phyloP scores from a whole-genome alignment of 257 asterid species.

The Ajuga chamaepitys region DNA sequence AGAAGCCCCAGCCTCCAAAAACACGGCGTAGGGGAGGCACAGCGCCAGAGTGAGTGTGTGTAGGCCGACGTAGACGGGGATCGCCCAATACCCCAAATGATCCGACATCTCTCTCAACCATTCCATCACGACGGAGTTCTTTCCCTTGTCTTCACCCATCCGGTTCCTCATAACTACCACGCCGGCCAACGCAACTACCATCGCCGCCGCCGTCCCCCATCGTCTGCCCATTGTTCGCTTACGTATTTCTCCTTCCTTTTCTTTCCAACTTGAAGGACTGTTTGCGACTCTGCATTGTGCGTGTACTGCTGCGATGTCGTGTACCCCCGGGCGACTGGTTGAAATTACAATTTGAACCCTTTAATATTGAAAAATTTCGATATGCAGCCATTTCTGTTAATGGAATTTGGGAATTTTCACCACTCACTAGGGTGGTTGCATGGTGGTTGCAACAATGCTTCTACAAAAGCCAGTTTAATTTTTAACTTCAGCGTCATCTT shows the following conservation, averaged over 20 bases:
- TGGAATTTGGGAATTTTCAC: too few species aligned
- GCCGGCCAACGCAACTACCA: slow-evolving; percentile 36
- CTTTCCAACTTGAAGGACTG: not conserved
- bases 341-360: not conserved
- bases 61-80: slow-evolving; percentile 71
- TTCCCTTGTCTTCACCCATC: slow-evolving; percentile 33
- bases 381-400: too few species aligned
- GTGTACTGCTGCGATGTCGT: not conserved
- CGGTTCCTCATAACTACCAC: slow-evolving; percentile 28
- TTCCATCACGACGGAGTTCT: slow-evolving; percentile 29
- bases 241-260: not conserved
- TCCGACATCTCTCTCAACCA: slow-evolving; percentile 52
- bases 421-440: too few species aligned
- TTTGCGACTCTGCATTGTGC: too few species aligned
- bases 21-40: slow-evolving; percentile 88
- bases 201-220: slow-evolving; percentile 36
- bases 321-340: not conserved
- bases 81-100: slow-evolving; percentile 86
- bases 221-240: slow-evolving; percentile 18
- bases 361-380: not conserved
- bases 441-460: too few species aligned
- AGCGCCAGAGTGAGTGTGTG: slow-evolving; percentile 82
- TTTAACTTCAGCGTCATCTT: too few species aligned
- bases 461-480: too few species aligned
- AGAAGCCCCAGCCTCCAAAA: slow-evolving; percentile 96